Evolutionary conservation across 2,329 filamentous ascomycete genomes (phyloP), one percentile per base, ranked within the genome.

Genomic region (Epichloe elymi): DNA sequence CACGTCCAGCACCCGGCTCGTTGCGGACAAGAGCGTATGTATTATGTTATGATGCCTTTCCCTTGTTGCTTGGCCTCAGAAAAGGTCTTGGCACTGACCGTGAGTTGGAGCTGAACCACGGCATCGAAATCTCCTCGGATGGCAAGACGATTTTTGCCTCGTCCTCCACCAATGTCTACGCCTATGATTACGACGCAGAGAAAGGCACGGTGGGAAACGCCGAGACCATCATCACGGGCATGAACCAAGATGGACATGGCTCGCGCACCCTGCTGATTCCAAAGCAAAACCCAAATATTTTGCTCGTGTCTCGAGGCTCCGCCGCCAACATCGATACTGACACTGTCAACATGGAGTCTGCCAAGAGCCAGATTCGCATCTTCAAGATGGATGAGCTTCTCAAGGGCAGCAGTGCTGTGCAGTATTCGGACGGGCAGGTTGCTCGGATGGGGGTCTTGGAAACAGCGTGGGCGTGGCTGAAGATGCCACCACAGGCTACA

Each of bases 391-490:
- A 57, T 42, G 55, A 63, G 42, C 52, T 71, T 26, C 42, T 66
- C 50, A 40, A 51, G 6, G 26, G 55, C 6, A 51, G 47, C 2
- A 56, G 46, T 23, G 46, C 63, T 3, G 54, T 51, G 54, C 62
- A 74, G 46, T 75, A 73, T 48, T 58, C 69, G 67, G 53, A 75
- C 15, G 74, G 74, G 12, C 57, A 57, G 6, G 56, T 73, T 73
- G 3, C 60, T 77, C 4, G 75, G 80, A 15, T 86, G 82, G 82
- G 82, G 83, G 84, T 17, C 69, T 88, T 26, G 72, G 83, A 30
- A 88, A 88, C 63, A 79, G 78, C 3, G 82, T 86, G 3, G 83
- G 83, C 14, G 66, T 87, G 4, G 81, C 71, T 30, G 80, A 84
- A 62, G 70, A 84, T 52, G 72, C 69, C 3, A 52, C 60, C 7